Evolutionary conservation across 805 yeast species (phyloP), one percentile per base, ranked within the genome.

Genomic region (Candida incommunis): DNA sequence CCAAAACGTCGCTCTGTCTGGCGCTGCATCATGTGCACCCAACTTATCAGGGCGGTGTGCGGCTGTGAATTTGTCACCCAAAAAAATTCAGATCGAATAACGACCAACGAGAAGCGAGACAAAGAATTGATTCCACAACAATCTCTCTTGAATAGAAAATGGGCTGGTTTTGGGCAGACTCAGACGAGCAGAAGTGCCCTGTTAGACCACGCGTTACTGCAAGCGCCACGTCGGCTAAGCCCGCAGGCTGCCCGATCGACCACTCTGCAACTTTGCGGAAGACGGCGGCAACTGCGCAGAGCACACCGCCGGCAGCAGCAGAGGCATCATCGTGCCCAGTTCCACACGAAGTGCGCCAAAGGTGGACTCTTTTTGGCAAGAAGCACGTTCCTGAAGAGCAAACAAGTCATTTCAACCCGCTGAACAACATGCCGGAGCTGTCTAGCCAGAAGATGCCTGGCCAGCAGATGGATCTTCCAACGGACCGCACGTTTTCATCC

Each of bases 111-210:
- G n/a, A n/a, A n/a, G n/a, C n/a, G n/a, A n/a, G n/a, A n/a, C n/a
- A n/a, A n/a, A n/a, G n/a, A n/a, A n/a, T n/a, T n/a, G n/a, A n/a
- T n/a, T n/a, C n/a, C n/a, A n/a, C n/a, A n/a, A n/a, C n/a, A n/a
- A n/a, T n/a, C n/a, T n/a, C n/a, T n/a, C n/a, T n/a, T n/a, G n/a
- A n/a, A n/a, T n/a, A n/a, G n/a, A n/a, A 43, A 29, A 83, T 83
- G 95, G 95, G 95, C 53, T 83, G 92, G 85, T 84, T 86, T 60
- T 86, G 95, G 95, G 81, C 90, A 40, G 76, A 70, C 45, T 45
- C 46, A 21, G 48, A 50, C 20, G 42, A 47, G 2, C 26, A 2
- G 3, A 43, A 45, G 2, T 53, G 54, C 48, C 52, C 11, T 45
- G 53, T n/a, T 42, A 25, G 18, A 13, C 31, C 29, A 3, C 7